phyloP scores from a whole-genome alignment of 2,329 filamentous ascomycete genomes.

The Zymoseptoria brevis region DNA sequence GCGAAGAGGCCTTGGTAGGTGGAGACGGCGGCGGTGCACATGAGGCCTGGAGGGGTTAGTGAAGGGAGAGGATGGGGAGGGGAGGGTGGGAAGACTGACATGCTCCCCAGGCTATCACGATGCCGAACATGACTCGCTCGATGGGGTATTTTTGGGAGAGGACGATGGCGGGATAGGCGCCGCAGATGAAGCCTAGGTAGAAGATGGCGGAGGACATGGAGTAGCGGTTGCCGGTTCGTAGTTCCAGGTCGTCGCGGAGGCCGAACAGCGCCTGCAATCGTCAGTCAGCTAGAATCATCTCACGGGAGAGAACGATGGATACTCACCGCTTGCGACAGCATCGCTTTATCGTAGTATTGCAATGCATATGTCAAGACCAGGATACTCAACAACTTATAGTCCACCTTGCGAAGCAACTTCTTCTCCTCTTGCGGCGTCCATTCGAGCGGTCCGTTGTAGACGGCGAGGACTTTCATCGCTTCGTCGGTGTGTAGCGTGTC shows the following conservation, averaged over 20 bases:
- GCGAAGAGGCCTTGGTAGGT: constrained; percentile 34
- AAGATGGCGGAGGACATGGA: constrained; percentile 41
- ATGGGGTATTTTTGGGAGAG: constrained; percentile 41
- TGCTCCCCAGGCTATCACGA: constrained; percentile 33
- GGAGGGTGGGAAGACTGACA: constrained; percentile 11
- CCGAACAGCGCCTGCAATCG: constrained; percentile 34
- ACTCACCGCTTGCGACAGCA: constrained; percentile 46
- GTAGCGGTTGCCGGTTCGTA: constrained; percentile 38
- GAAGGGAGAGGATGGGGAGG: not conserved
- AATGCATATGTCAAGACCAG: constrained; percentile 40
- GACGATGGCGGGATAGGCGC: constrained; percentile 39
- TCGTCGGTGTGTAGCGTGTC: constrained; percentile 7
- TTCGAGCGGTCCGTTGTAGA: constrained; percentile 3
- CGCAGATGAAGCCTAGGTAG: constrained; percentile 44
- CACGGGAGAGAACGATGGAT: not conserved
- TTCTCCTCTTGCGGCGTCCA: constrained; percentile 41
- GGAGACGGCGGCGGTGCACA: constrained; percentile 33
- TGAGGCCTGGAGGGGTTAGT: constrained; percentile 16
- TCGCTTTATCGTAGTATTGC: constrained; percentile 47
- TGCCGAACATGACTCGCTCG: constrained; percentile 38
- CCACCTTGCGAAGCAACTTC: constrained; percentile 36
- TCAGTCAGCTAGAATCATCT: not conserved
- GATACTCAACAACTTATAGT: constrained; percentile 40
- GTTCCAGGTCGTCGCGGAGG: constrained; percentile 34
- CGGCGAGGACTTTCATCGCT: constrained; percentile 5